Percentiles rank a stretch among this genome's conserved stretches.
These are phyloP conservation scores for Hypericum perforatum DNA, from an alignment of 345 rosid genomes.

Conservation along the genomic window DNA sequence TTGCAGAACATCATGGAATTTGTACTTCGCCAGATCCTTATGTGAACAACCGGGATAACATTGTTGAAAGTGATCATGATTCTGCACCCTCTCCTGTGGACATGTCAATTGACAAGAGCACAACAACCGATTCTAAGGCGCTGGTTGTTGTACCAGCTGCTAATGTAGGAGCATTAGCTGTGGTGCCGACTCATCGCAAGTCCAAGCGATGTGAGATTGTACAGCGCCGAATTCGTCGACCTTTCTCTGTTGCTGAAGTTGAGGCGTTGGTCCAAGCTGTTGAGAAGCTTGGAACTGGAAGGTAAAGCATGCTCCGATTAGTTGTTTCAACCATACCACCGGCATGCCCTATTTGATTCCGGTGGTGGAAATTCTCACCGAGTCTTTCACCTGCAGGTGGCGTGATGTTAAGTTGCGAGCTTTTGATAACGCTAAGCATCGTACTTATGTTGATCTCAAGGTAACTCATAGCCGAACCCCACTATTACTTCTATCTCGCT, in stretches of 20 bases:
- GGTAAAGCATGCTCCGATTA: conserved; percentile 1
- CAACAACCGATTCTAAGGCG: conserved; percentile 13
- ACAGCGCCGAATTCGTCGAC: conserved; percentile 21
- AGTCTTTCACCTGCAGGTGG: conserved; percentile 13
- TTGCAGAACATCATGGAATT: background rate
- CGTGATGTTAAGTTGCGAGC: conserved; percentile 24
- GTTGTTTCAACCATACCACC: too few species aligned
- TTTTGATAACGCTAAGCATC: conserved; percentile 23
- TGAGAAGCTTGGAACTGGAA: conserved; percentile 33
- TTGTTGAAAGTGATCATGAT: conserved; percentile 6
- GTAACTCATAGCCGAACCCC: conserved; percentile 4
- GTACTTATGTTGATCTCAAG: conserved; percentile 28
- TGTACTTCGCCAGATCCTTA: conserved; percentile 7
- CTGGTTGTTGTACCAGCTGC: conserved; percentile 14
- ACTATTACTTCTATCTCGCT: too few species aligned
- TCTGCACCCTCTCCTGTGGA: conserved; percentile 3
- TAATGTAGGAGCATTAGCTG: conserved; percentile 17
- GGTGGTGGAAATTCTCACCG: too few species aligned
- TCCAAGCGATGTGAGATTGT: conserved; percentile 15
- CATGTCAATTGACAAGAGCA: conserved; percentile 1
- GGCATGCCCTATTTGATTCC: too few species aligned
- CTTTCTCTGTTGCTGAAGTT: conserved; percentile 24
- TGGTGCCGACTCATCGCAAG: conserved; percentile 20
- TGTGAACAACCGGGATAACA: background rate
- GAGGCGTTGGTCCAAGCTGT: conserved; percentile 27